Conservation (phyloP, 202 grass and related monocot species). For the Carex sylvatica region DNA sequence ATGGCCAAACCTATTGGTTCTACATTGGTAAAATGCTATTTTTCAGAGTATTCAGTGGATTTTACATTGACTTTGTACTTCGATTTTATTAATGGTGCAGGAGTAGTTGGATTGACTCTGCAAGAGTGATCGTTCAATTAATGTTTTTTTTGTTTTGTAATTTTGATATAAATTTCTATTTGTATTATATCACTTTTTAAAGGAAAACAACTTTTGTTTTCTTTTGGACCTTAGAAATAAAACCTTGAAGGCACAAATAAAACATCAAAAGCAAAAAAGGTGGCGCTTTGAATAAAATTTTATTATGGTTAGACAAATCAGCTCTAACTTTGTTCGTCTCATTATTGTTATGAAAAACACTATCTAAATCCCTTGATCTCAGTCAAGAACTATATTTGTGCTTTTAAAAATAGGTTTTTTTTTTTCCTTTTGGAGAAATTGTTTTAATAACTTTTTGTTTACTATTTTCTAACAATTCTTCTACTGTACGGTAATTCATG, state of each 20-base stretch:
- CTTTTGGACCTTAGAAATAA: neutral
- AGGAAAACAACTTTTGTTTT: neutral
- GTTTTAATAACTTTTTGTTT: neutral
- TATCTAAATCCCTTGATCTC: neutral
- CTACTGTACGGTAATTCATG: neutral
- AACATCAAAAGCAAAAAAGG: neutral
- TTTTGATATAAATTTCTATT: neutral
- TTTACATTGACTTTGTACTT: constrained; percentile 3
- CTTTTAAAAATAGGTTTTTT: neutral
- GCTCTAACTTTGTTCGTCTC: neutral
- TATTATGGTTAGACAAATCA: neutral
- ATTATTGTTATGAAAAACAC: neutral
- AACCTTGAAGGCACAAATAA: neutral
- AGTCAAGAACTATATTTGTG: neutral
- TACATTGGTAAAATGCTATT: constrained; percentile 3
- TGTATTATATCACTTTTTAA: neutral
- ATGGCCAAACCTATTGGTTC: neutral
- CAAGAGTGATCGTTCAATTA: constrained; percentile 11
- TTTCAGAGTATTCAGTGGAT: neutral
- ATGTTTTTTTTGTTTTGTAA: neutral
- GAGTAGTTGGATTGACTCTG: constrained; percentile 30
- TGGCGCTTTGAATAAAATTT: neutral
- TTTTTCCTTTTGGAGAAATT: too few relatives aligned
- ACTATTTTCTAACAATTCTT: neutral
- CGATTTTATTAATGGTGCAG: constrained; percentile 13